phyloP scores from a whole-genome alignment of 148 eudicot genomes.

The Persicaria maculosa region DNA sequence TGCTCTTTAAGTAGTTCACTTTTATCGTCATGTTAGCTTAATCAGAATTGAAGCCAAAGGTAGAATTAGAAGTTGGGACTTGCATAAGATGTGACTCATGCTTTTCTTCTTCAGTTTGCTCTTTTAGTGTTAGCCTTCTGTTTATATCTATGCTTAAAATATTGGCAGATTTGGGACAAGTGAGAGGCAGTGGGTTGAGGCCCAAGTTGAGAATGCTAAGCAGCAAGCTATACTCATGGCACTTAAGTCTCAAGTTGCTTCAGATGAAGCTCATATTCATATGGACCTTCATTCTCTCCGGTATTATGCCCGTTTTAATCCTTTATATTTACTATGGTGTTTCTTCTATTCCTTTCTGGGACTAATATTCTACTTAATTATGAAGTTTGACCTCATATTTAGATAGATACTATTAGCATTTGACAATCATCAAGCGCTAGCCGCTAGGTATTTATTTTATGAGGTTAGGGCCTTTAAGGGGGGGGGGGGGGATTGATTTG shows the following conservation, averaged over 20 bases:
- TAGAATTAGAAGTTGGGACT: too few relatives aligned
- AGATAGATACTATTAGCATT: too few relatives aligned
- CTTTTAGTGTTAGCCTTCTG: background rate
- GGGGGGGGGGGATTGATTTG: too few relatives aligned
- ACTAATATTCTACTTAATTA: too few relatives aligned
- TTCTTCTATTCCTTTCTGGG: background rate
- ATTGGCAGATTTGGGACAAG: slow-evolving; percentile 85
- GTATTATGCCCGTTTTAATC: slow-evolving; percentile 35
- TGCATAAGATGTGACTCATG: background rate
- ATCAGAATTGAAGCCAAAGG: too few relatives aligned
- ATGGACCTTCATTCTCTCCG: slow-evolving; percentile 91
- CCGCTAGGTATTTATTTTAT: too few relatives aligned
- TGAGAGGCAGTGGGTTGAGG: slow-evolving; percentile 98
- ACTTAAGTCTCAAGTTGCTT: slow-evolving; percentile 81
- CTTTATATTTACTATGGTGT: background rate
- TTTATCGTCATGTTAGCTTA: too few relatives aligned
- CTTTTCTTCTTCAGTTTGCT: background rate
- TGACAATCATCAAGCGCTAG: too few relatives aligned
- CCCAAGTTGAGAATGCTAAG: slow-evolving; percentile 97
- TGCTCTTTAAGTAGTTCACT: too few relatives aligned
- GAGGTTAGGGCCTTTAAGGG: too few relatives aligned
- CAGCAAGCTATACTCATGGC: slow-evolving; percentile 84
- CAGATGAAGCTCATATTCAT: slow-evolving; percentile 98
- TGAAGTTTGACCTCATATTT: too few relatives aligned
- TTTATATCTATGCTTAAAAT: background rate